phyloP scores from a whole-genome alignment of 2,329 filamentous ascomycete species.

The Epichloe typhina region DNA sequence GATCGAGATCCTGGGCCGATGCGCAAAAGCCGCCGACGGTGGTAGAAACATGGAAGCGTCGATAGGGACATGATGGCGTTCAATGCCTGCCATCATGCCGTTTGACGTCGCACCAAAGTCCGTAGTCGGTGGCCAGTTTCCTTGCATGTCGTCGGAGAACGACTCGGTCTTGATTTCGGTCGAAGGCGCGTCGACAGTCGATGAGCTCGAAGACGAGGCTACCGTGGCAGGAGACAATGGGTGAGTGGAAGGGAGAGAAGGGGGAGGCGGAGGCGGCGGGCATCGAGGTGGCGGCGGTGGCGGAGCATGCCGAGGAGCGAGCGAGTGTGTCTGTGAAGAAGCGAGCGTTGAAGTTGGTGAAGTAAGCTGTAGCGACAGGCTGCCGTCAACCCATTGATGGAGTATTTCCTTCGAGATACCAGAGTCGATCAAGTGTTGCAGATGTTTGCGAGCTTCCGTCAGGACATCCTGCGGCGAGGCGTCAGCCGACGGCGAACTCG shows the following conservation, averaged over 20 bases:
- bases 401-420: slow-evolving; percentile 30
- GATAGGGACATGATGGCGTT: slow-evolving; percentile 2
- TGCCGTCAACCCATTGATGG: slow-evolving; percentile 27
- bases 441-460: slow-evolving; percentile 30
- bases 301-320: slow-evolving; percentile 13
- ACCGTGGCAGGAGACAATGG: slow-evolving; percentile 9
- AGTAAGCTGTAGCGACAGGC: slow-evolving; percentile 20
- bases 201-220: slow-evolving; percentile 6
- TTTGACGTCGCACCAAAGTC: slow-evolving; percentile 5
- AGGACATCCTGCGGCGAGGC: slow-evolving; percentile 29
- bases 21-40: slow-evolving; percentile 24
- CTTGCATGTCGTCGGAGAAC: slow-evolving; percentile 15
- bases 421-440: slow-evolving; percentile 32
- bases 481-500: slow-evolving; percentile 14
- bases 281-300: slow-evolving; percentile 20
- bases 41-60: slow-evolving; percentile 20
- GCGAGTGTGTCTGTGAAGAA: slow-evolving; percentile 8
- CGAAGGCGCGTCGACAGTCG: slow-evolving; percentile 10
- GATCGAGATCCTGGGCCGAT: slow-evolving; percentile 31
- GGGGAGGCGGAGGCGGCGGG: slow-evolving; percentile 14
- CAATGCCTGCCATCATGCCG: slow-evolving; percentile 4
- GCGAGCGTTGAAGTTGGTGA: slow-evolving; percentile 9
- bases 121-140: slow-evolving; percentile 10
- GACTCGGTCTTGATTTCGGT: slow-evolving; percentile 19
- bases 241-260: slow-evolving; percentile 12